A percentile compares a stretch with the other conserved stretches of the same genome.
Conservation (phyloP, 2,329 filamentous ascomycete species). For the Fusarium nurragi region DNA sequence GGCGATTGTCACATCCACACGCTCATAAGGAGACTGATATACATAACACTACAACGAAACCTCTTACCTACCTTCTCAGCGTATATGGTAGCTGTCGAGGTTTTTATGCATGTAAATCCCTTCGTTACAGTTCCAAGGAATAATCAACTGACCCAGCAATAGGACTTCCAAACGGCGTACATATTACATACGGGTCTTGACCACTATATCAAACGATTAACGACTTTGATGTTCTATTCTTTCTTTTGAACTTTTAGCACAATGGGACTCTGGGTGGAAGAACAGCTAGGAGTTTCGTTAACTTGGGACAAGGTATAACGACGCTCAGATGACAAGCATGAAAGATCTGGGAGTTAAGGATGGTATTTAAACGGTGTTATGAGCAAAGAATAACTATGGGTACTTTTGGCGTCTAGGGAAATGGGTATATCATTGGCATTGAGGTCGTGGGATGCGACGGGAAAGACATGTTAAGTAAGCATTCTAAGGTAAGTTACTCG, state of each 20-base stretch:
- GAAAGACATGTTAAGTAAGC: slow-evolving; percentile 16
- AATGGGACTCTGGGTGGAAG: background rate
- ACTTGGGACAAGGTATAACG: slow-evolving; percentile 24
- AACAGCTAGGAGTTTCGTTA: slow-evolving; percentile 22
- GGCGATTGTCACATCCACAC: background rate
- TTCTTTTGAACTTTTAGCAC: slow-evolving; percentile 9
- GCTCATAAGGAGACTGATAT: background rate
- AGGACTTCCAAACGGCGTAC: background rate
- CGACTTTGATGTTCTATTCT: slow-evolving; percentile 12
- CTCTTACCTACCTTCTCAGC: background rate
- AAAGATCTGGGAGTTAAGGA: slow-evolving; percentile 2
- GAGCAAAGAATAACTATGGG: slow-evolving; percentile 16
- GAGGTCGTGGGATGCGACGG: slow-evolving; percentile 18
- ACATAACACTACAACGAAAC: background rate
- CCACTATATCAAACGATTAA: background rate
- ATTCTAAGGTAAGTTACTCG: slow-evolving; percentile 14
- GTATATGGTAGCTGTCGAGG: background rate
- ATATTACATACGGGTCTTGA: background rate
- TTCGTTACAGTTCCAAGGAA: background rate
- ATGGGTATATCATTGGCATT: slow-evolving; percentile 28
- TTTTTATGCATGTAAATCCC: background rate
- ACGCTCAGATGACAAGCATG: slow-evolving; percentile 10
- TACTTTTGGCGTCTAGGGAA: slow-evolving; percentile 21
- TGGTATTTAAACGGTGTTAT: slow-evolving; percentile 19
- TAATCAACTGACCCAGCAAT: background rate